Percentiles rank a stretch among this genome's conserved stretches.
phyloP scores from a whole-genome alignment of 2,329 filamentous ascomycete species.

The Hymenoscyphus albidus region DNA sequence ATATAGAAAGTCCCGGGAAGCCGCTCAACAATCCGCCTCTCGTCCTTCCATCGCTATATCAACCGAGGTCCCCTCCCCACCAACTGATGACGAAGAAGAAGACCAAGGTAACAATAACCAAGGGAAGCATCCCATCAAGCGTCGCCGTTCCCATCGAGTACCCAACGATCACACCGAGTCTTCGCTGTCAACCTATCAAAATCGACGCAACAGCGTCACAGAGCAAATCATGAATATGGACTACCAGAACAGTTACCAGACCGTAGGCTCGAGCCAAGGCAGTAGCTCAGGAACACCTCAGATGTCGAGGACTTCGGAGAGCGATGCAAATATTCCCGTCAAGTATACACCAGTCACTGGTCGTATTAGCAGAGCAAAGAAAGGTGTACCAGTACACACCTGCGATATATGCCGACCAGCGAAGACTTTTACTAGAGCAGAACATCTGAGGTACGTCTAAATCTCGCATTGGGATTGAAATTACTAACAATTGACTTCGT shows the following conservation, averaged over 20 bases:
- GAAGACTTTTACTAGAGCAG: constrained; percentile 58
- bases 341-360: constrained; percentile 37
- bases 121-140: constrained; percentile 26
- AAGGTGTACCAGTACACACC: constrained; percentile 36
- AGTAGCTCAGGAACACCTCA: constrained; percentile 27
- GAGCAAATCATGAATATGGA: constrained; percentile 27
- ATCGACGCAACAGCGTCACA: constrained; percentile 27
- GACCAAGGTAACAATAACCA: constrained; percentile 16
- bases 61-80: constrained; percentile 24
- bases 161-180: constrained; percentile 22
- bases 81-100: constrained; percentile 17
- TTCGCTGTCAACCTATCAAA: constrained; percentile 19
- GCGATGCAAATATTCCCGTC: constrained; percentile 29
- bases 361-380: constrained; percentile 36
- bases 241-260: constrained; percentile 23
- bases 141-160: constrained; percentile 30
- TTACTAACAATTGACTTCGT: constrained; percentile 28
- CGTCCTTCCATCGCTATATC: constrained; percentile 23
- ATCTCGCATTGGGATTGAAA: not conserved
- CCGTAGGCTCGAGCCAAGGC: constrained; percentile 24
- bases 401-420: constrained; percentile 33
- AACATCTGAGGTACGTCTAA: constrained; percentile 53
- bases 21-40: constrained; percentile 30
- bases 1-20: constrained; percentile 34
- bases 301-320: constrained; percentile 28